Evolutionary conservation across 257 asterid species (phyloP).

Genomic region (Echites panduratus): DNA sequence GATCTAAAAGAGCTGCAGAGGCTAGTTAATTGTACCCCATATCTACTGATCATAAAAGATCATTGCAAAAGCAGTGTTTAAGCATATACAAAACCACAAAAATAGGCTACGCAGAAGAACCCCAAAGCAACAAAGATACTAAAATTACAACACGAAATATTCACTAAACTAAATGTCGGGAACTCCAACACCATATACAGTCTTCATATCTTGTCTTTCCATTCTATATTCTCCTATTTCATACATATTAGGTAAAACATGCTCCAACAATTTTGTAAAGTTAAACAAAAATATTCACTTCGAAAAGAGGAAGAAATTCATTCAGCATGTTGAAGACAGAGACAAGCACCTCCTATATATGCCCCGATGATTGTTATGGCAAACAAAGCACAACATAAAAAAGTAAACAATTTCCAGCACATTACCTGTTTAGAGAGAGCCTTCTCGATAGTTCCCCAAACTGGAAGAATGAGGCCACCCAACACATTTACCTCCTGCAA

Average conservation of each 20-base stretch:
- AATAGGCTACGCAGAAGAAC: not conserved
- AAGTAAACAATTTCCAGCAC: too few species aligned
- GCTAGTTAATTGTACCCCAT: not conserved
- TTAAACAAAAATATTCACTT: not conserved
- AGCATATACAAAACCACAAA: not conserved
- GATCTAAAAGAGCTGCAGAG: not conserved
- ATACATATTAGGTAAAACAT: not conserved
- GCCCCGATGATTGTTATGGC: not conserved
- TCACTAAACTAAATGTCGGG: too few species aligned
- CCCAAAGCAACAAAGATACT: not conserved
- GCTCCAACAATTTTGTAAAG: not conserved
- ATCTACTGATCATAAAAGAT: not conserved
- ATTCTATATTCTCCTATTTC: not conserved
- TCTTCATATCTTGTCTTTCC: too few species aligned
- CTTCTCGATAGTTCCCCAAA: slow-evolving; percentile 93
- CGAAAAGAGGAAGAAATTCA: not conserved
- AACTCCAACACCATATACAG: not conserved
- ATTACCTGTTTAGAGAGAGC: slow-evolving; percentile 90
- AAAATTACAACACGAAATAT: not conserved
- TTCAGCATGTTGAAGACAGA: not conserved
- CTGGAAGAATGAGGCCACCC: slow-evolving; percentile 97
- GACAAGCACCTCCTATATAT: slow-evolving; percentile 6
- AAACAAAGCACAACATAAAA: slow-evolving; percentile 6
- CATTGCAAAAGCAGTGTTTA: not conserved
- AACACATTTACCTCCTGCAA: slow-evolving; percentile 87